Conservation (phyloP, 2,329 filamentous ascomycete genomes). For the Trichoderma citrinoviride region DNA sequence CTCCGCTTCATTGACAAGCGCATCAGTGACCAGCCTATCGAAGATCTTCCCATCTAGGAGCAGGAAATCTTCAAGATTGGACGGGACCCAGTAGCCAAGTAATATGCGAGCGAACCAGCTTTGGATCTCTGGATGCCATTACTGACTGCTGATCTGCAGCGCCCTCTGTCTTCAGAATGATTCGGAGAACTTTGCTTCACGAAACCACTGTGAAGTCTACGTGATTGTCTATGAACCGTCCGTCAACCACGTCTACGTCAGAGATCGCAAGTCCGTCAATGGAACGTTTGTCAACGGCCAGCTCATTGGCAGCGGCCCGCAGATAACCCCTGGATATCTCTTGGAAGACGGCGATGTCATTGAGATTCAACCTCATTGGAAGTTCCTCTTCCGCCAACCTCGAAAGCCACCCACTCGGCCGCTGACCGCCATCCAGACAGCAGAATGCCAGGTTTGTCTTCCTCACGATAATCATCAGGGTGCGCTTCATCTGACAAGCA, state of each 20-base stretch:
- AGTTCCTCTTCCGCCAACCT: slow-evolving; percentile 36
- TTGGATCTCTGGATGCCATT: not conserved
- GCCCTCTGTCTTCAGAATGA: slow-evolving; percentile 41
- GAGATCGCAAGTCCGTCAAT: slow-evolving; percentile 53
- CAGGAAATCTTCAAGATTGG: slow-evolving; percentile 37
- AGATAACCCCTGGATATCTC: slow-evolving; percentile 44
- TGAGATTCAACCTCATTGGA: slow-evolving; percentile 40
- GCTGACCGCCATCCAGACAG: slow-evolving; percentile 33
- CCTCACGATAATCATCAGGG: not conserved
- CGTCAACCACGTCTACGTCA: slow-evolving; percentile 50
- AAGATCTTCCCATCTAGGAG: slow-evolving; percentile 32
- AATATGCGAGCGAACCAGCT: slow-evolving; percentile 29
- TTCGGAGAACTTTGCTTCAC: slow-evolving; percentile 44
- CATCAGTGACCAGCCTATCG: slow-evolving; percentile 25
- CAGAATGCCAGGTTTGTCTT: slow-evolving; percentile 35
- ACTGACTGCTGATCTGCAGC: slow-evolving; percentile 30
- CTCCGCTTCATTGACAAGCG: slow-evolving; percentile 29
- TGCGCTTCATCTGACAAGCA: not conserved
- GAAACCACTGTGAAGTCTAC: slow-evolving; percentile 56
- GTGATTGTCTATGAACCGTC: slow-evolving; percentile 49
- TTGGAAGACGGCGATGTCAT: slow-evolving; percentile 52
- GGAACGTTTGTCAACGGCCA: slow-evolving; percentile 53
- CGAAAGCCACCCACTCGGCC: slow-evolving; percentile 27
- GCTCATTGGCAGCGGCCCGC: slow-evolving; percentile 41
- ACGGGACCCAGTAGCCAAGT: slow-evolving; percentile 38